Evolutionary conservation across 345 rosid species (phyloP), one percentile per base, ranked within the genome.

Genomic region (Clarkia xantiana): DNA sequence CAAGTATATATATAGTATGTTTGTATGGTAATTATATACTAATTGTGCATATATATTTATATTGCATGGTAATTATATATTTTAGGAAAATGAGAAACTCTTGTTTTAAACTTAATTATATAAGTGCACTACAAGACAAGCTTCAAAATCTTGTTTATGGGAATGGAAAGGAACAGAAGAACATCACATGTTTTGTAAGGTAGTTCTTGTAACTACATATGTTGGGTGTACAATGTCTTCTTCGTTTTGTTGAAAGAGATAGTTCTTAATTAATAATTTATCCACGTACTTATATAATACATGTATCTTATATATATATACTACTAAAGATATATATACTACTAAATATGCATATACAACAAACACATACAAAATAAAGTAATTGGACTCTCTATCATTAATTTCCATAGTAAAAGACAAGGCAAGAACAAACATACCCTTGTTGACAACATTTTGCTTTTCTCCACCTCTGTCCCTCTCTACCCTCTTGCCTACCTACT

Each of bases 391-490:
- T 18, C 51, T 41, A 40, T 47, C 16, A 41, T 51, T 29, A 29
- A 29, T 29, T 57, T 61, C 60, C 66, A 53, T 59, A 56, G 56
- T 39, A 74, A 40, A 62, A 53, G 78, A 76, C 80, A 69, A 69
- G 58, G 59, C 51, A 66, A 53, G 76, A 61, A 53, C 58, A 46
- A 46, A 60, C 64, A 61, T 14, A 42, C 46, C 62, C 47, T 77
- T 74, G 76, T 70, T 66, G 82, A 73, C 91, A 74, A 76, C 67
- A 42, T 48, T 68, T 55, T 62, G 47, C 66, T 44, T 55, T 55
- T 62, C 52, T 51, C 55, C 44, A 60, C 36, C 17, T 29, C 36
- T 29, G 36, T 29, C 36, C 36, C 14, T 52, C 46, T 14, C 5
- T 16, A 23, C 2, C 16, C 46, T 41, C 6, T 7, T 6, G 9